A percentile compares a stretch with the other conserved stretches of the same genome.
Conservation (phyloP, 2,329 filamentous ascomycete genomes). For the Lecanicillium sp. region DNA sequence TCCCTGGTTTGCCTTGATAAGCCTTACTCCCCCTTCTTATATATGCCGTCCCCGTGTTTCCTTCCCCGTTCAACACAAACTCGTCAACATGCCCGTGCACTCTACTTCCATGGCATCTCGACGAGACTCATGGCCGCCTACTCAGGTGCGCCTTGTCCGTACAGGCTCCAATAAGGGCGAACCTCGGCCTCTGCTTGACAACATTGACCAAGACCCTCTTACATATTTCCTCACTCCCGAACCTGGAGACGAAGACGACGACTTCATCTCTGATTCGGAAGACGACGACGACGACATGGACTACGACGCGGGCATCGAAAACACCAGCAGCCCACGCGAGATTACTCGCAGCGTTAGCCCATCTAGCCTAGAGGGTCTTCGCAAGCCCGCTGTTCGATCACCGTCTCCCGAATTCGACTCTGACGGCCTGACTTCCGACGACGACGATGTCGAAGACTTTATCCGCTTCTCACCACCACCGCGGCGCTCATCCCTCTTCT, state of each 20-base stretch:
- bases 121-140: slow-evolving; percentile 44
- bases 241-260: slow-evolving; percentile 30
- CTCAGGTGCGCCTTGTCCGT: slow-evolving; percentile 38
- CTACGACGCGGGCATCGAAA: slow-evolving; percentile 51
- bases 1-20: too few species aligned
- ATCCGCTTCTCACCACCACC: slow-evolving; percentile 36
- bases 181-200: slow-evolving; percentile 34
- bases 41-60: neutral
- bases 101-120: slow-evolving; percentile 21
- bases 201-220: slow-evolving; percentile 45
- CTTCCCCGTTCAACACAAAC: neutral
- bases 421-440: slow-evolving; percentile 36
- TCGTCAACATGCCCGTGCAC: slow-evolving; percentile 25
- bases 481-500: slow-evolving; percentile 32
- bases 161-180: slow-evolving; percentile 30
- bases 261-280: slow-evolving; percentile 19
- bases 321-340: slow-evolving; percentile 33
- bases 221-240: slow-evolving; percentile 48
- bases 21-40: too few species aligned
- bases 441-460: slow-evolving; percentile 42
- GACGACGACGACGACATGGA: slow-evolving; percentile 35
- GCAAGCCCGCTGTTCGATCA: slow-evolving; percentile 28
- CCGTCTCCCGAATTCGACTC: slow-evolving; percentile 28
- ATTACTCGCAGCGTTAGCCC: slow-evolving; percentile 48
- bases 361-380: slow-evolving; percentile 44